phyloP scores from a whole-genome alignment of 1,284 basidiomycete species.

The Moniliophthora roreri region DNA sequence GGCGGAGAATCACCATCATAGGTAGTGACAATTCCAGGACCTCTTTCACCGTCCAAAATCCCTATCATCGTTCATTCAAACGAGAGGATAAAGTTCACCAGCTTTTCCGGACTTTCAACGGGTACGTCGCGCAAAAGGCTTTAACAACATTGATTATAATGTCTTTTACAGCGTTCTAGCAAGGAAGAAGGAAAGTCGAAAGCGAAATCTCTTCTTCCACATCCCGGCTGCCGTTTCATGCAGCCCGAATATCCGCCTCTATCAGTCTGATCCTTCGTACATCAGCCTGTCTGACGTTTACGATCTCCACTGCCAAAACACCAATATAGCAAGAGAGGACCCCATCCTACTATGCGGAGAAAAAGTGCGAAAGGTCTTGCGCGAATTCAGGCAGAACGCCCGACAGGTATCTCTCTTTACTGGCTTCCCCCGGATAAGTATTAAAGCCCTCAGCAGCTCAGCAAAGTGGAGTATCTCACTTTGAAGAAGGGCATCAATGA shows the following conservation, averaged over 20 bases:
- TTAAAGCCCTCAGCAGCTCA: conserved; percentile 39
- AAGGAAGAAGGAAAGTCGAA: conserved; percentile 91
- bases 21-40: conserved; percentile 91
- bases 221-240: conserved; percentile 88
- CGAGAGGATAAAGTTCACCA: conserved; percentile 95
- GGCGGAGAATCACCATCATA: conserved; percentile 88
- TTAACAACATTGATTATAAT: background rate
- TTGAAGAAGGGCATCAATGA: conserved; percentile 90
- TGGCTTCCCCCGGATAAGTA: conserved; percentile 12
- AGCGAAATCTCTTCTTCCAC: conserved; percentile 91
- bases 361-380: conserved; percentile 72
- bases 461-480: conserved; percentile 69
- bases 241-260: conserved; percentile 81
- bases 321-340: conserved; percentile 85
- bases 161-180: conserved; percentile 61
- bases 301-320: conserved; percentile 83
- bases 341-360: conserved; percentile 84
- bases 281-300: conserved; percentile 93
- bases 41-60: conserved; percentile 91
- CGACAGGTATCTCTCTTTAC: conserved; percentile 1
- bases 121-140: conserved; percentile 46
- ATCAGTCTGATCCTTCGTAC: conserved; percentile 92
- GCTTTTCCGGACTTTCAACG: conserved; percentile 90
- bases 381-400: conserved; percentile 53
- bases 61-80: conserved; percentile 84